Evolutionary conservation across 2,329 filamentous ascomycete genomes (phyloP), one percentile per base, ranked within the genome.

Genomic region (Colletotrichum salicis): DNA sequence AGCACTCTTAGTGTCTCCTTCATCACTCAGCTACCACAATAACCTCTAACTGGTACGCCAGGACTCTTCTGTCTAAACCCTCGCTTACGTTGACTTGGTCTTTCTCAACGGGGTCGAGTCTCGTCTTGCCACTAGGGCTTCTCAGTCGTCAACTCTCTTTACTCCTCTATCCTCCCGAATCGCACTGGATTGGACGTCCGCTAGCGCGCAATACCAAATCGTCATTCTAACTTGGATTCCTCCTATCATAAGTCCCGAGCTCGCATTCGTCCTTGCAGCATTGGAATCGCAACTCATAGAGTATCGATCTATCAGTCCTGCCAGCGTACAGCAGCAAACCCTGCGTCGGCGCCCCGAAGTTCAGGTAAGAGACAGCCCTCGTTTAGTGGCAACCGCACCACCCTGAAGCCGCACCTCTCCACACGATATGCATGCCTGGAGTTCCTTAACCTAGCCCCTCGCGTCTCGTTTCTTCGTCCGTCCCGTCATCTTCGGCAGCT

Each of bases 401-500:
- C 59, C 5, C 27, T 48, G 59, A 64, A 69, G 65, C 55, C 55
- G 65, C 65, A 69, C 54, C 65, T 69, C 69, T 69, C 69, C 69
- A 71, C 69, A 64, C 65, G 69, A 71, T 71, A 27, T 71, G 59
- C 69, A 69, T 69, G 59, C 59, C 55, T 63, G 57, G 67, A 62
- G 51, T 66, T 61, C 61, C 67, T 67, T 70, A 62, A 58, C 35
- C 57, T 64, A 35, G 61, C 57, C 61, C 55, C 69, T 71, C 69
- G 69, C 69, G 69, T 64, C 59, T 71, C 55, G 70, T 64, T 60
- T 33, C 68, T 60, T 70, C 68, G 62, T 60, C 65, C 68, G 57
- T 73, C 65, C 63, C 45, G 67, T 67, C 62, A 64, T 74, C 55
- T 58, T 73, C 58, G 70, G 70, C 62, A 70, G 62, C 57, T 74